A percentile compares a stretch with the other conserved stretches of the same genome.
Evolutionary conservation across 2,329 filamentous ascomycete species (phyloP).

Genomic region (Sclerotinia glacialis): DNA sequence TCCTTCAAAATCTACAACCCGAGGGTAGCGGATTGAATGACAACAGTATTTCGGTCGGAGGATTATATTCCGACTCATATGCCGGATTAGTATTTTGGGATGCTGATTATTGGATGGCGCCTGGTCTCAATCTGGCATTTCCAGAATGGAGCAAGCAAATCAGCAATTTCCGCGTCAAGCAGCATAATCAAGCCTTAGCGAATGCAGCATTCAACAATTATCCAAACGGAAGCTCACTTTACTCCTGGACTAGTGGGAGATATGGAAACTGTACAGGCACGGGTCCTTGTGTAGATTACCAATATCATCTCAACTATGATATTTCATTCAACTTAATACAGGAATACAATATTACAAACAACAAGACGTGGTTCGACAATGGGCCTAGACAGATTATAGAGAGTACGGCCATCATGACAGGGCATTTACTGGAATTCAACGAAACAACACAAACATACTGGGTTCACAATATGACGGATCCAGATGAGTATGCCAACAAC

Average conservation of each 20-base stretch:
- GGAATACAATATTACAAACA: slow-evolving; percentile 39
- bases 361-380: slow-evolving; percentile 40
- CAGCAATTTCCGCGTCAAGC: slow-evolving; percentile 60
- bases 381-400: slow-evolving; percentile 62
- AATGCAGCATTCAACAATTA: slow-evolving; percentile 62
- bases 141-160: slow-evolving; percentile 62
- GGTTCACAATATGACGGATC: slow-evolving; percentile 67
- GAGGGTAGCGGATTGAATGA: slow-evolving; percentile 55
- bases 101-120: slow-evolving; percentile 45
- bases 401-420: slow-evolving; percentile 59
- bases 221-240: slow-evolving; percentile 57
- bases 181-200: slow-evolving; percentile 55
- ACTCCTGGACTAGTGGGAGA: slow-evolving; percentile 65
- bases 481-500: slow-evolving; percentile 44
- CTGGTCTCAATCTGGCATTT: slow-evolving; percentile 61
- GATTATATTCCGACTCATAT: slow-evolving; percentile 65
- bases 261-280: slow-evolving; percentile 66
- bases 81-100: slow-evolving; percentile 52
- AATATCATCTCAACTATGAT: slow-evolving; percentile 70
- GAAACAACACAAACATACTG: slow-evolving; percentile 50
- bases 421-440: slow-evolving; percentile 59
- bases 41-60: slow-evolving; percentile 66
- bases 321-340: slow-evolving; percentile 53
- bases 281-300: slow-evolving; percentile 65
- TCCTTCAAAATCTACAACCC: slow-evolving; percentile 50